These are phyloP conservation scores for Sporothrix humicola DNA, from an alignment of 2,329 filamentous ascomycete species.

Conservation along the genomic window DNA sequence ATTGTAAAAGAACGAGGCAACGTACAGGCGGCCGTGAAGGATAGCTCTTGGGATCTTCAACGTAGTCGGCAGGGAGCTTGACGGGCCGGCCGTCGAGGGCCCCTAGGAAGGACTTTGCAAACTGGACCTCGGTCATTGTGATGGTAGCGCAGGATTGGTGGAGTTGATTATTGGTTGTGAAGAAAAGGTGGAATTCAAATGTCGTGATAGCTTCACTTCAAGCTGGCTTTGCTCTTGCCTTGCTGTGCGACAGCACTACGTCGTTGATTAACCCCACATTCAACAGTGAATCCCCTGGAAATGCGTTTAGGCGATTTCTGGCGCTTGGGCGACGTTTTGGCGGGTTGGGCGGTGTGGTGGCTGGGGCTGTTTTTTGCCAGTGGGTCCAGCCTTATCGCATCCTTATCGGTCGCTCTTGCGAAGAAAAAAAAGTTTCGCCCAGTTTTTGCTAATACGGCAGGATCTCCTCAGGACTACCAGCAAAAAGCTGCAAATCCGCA, in stretches of 20 bases:
- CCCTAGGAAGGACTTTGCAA: constrained; percentile 82
- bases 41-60: constrained; percentile 82
- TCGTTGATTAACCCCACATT: constrained; percentile 26
- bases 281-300: neutral
- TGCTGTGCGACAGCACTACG: constrained; percentile 8
- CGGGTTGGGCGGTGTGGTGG: constrained; percentile 29
- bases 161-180: neutral
- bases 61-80: constrained; percentile 87
- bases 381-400: constrained; percentile 32
- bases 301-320: constrained; percentile 10
- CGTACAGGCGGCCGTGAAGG: constrained; percentile 77
- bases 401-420: constrained; percentile 33
- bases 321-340: neutral
- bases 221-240: neutral
- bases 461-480: neutral
- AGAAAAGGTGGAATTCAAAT: neutral
- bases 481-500: constrained; percentile 13
- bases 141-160: neutral
- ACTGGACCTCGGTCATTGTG: constrained; percentile 80
- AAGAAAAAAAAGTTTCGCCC: constrained; percentile 34
- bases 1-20: constrained; percentile 33
- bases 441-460: neutral
- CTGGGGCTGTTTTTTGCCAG: constrained; percentile 18
- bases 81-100: constrained; percentile 77
- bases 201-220: constrained; percentile 4